Base-by-base conservation (phyloP, 2,329 filamentous ascomycete species). In the Verticillium nubilum region DNA sequence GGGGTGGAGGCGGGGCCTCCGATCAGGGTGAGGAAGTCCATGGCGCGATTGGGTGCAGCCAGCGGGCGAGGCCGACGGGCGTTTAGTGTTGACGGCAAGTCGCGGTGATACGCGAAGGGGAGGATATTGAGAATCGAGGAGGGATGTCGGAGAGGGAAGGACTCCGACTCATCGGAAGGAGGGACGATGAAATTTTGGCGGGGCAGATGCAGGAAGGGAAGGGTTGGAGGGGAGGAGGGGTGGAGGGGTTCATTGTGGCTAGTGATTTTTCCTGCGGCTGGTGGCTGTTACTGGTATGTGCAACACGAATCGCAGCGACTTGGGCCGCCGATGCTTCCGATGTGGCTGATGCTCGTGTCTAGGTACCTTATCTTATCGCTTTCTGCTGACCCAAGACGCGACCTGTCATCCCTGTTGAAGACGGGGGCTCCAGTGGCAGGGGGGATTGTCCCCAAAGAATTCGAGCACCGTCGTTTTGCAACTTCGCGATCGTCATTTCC, bases 1-100 rank as follows among this genome's bases (percentile, higher is more conserved):
- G 69, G 66, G 59, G 78, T 79, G 71, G 80, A 84, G 72, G 85
- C 85, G 59, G 80, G 72, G 64, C 73, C 69, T 64, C 75, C 75
- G 60, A 76, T 68, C 60, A 78, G 71, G 57, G 64, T 68, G n/a
- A 68, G 64, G 56, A 65, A 67, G 58, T 66, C 65, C 65, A 67
- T 67, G 47, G 37, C 35, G 59, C 55, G 55, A 57, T 54, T 55
- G 47, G 29, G 61, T 61, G 58, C 60, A 56, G 42, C 61, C 61
- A 56, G 56, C 60, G 50, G 61, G 61, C 58, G 61, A 62, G 37
- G 60, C 37, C 37, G 37, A 47, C 37, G 37, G 37, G 37, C 37
- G 19, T n/a, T 23, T n/a, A 19, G 19, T 9, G n/a, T 47, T 12
- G 52, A 28, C 50, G 26, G 10, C 19, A 37, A 42, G n/a, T 42